These are phyloP conservation scores for Fusarium pseudocircinatum DNA, from an alignment of 2,329 filamentous ascomycete genomes.

Conservation along the genomic window DNA sequence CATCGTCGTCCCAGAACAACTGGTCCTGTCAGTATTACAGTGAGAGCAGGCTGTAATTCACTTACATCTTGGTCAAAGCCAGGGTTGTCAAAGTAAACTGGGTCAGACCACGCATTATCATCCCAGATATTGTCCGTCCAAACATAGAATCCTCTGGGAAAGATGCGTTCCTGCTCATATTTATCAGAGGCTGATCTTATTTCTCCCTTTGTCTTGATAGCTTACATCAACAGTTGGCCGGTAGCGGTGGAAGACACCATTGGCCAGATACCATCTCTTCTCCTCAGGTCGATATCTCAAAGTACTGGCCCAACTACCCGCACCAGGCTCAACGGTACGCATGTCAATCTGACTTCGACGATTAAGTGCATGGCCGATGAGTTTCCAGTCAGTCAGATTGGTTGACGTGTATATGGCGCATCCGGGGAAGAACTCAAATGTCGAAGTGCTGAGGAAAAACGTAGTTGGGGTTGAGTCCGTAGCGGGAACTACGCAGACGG, in stretches of 20 bases:
- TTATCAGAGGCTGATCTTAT: background rate
- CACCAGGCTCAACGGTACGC: conserved; percentile 61
- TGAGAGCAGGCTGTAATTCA: fast-evolving
- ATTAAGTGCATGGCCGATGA: conserved; percentile 63
- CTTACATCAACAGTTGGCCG: conserved; percentile 49
- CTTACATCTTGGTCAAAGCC: conserved; percentile 61
- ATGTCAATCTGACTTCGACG: conserved; percentile 62
- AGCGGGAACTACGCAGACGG: conserved; percentile 52
- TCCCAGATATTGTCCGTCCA: conserved; percentile 63
- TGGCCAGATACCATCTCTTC: conserved; percentile 57
- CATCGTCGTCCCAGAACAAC: conserved; percentile 61
- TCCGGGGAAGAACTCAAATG: conserved; percentile 70
- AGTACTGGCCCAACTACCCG: conserved; percentile 60
- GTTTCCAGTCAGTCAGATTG: conserved; percentile 61
- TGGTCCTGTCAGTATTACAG: background rate
- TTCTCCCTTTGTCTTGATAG: background rate
- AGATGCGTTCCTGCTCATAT: conserved; percentile 51
- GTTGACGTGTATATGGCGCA: conserved; percentile 68
- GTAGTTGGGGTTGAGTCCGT: conserved; percentile 42
- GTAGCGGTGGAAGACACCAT: conserved; percentile 56
- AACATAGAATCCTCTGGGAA: conserved; percentile 64
- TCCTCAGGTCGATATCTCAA: conserved; percentile 54
- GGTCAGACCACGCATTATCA: conserved; percentile 60
- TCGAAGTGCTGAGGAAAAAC: conserved; percentile 69
- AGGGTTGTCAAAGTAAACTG: conserved; percentile 62